phyloP scores from a whole-genome alignment of 768 basidiomycete genomes.

The Pisolithus marmoratus region DNA sequence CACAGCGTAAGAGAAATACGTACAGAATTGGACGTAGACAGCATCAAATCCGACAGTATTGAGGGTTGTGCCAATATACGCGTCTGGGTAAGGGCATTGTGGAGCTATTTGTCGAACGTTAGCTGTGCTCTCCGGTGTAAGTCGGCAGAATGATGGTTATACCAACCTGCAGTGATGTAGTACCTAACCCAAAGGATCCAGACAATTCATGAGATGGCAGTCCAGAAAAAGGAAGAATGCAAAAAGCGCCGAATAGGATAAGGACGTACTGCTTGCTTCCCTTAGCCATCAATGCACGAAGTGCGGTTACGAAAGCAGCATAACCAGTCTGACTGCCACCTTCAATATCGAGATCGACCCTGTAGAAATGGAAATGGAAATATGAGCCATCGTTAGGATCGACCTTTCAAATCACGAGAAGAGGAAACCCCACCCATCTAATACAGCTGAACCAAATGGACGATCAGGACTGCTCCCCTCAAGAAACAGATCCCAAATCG shows the following conservation, averaged over 20 bases:
- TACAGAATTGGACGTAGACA: conserved; percentile 47
- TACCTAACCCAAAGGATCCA: conserved; percentile 26
- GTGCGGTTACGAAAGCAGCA: conserved; percentile 24
- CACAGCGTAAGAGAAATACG: background rate
- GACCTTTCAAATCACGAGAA: background rate
- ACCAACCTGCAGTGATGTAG: conserved; percentile 37
- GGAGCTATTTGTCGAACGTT: conserved; percentile 18
- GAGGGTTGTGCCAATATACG: conserved; percentile 38
- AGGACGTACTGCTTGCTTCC: conserved; percentile 22
- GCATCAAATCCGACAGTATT: conserved; percentile 42
- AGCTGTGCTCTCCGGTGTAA: background rate
- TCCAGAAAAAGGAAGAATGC: no score
- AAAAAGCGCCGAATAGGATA: background rate
- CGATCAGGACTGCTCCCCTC: conserved; percentile 57
- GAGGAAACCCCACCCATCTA: conserved; percentile 54
- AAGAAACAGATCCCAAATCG: conserved; percentile 64
- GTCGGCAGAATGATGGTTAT: background rate
- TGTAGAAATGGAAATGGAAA: background rate
- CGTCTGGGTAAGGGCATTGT: conserved; percentile 46
- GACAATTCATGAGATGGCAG: background rate
- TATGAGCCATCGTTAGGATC: no score
- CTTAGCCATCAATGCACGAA: conserved; percentile 22
- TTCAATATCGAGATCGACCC: conserved; percentile 45
- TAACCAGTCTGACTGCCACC: conserved; percentile 32
- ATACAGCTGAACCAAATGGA: conserved; percentile 65